Base-by-base conservation (phyloP, 306 rosid genomes). In the Phaseolus lunatus region DNA sequence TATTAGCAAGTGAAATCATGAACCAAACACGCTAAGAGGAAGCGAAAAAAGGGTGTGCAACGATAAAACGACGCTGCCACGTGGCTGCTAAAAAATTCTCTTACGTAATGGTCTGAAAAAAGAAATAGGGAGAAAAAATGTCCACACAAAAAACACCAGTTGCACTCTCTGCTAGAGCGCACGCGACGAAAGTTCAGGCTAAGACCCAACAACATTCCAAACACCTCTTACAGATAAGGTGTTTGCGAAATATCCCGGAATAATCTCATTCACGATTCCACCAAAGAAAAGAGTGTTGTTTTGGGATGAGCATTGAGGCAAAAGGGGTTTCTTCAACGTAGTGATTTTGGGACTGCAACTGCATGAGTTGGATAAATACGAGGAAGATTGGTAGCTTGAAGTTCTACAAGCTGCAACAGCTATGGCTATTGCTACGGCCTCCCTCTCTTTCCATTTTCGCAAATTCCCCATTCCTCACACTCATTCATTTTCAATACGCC, bases 321-420 rank as follows among this genome's bases (percentile, higher is more conserved):
- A 9, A 50, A 63, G 31, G 52, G 23, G 4, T 19, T 24, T 73
- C 67, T 35, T 54, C 41, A 65, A 63, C 29, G 3, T 23, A 58
- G 80, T 77, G 27, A 7, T 23, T 75, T 64, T 67, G 82, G 64
- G 91, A 71, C 93, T 92, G 97, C 91, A 92, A 71, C 95, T 92
- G 99, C 93, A 92, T 90, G 99, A 96, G 92, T 86, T 82, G 87
- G 88, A 67, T 59, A 72, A 88, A 73, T 31, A 59, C 82, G 72
- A 71, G 88, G 85, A 82, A 86, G 92, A 70, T 76, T 76, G 72
- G 89, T 85, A 83, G 91, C 88, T 90, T 86, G 88, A 90, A 81
- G 83, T 58, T 78, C 83, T 53, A 68, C 33, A 62, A 85, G 78
- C 80, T 76, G 68, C 83, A 78, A 27, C 86, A 77, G 53, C 89